Percentiles rank a stretch among this genome's conserved stretches.
Conservation (phyloP, 352 stramenopile species). For the Pythium volutum region DNA sequence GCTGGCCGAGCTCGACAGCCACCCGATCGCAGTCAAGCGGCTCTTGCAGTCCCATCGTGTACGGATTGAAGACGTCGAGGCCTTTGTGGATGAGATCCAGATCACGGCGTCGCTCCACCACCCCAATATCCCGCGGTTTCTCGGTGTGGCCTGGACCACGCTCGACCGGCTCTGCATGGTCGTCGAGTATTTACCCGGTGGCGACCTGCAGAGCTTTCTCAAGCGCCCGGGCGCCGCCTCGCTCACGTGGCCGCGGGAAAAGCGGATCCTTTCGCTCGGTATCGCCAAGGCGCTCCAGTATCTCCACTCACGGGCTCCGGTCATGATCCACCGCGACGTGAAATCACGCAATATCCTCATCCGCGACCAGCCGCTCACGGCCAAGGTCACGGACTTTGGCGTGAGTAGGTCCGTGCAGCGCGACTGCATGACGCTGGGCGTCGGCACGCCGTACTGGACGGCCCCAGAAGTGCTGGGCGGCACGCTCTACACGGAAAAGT, state of each 20-base stretch:
- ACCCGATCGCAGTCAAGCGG: conserved; percentile 27
- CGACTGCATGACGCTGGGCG: conserved; percentile 45
- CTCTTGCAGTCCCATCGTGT: conserved; percentile 18
- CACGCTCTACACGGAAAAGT: conserved; percentile 44
- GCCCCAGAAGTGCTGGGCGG: conserved; percentile 65
- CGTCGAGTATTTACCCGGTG: conserved; percentile 23
- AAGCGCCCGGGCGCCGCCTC: conserved; percentile 9
- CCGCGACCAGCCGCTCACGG: conserved; percentile 30
- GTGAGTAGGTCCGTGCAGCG: conserved; percentile 33
- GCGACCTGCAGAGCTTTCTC: conserved; percentile 27
- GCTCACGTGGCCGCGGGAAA: conserved; percentile 41
- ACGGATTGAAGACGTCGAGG: conserved; percentile 21
- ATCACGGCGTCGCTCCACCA: conserved; percentile 26
- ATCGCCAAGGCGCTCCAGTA: conserved; percentile 45
- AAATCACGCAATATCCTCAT: conserved; percentile 55
- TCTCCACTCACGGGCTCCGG: conserved; percentile 34
- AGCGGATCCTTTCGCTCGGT: conserved; percentile 42
- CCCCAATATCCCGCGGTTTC: conserved; percentile 24
- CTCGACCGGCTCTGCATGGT: conserved; percentile 25
- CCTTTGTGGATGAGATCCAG: conserved; percentile 28
- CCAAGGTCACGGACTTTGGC: conserved; percentile 85
- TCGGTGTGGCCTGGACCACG: conserved; percentile 27
- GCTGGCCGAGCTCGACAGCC: conserved; percentile 16
- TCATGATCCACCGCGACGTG: conserved; percentile 50
- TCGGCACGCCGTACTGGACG: conserved; percentile 82